Evolutionary conservation across 2,329 filamentous ascomycete genomes (phyloP).

Genomic region (Phialophora verrucosa): DNA sequence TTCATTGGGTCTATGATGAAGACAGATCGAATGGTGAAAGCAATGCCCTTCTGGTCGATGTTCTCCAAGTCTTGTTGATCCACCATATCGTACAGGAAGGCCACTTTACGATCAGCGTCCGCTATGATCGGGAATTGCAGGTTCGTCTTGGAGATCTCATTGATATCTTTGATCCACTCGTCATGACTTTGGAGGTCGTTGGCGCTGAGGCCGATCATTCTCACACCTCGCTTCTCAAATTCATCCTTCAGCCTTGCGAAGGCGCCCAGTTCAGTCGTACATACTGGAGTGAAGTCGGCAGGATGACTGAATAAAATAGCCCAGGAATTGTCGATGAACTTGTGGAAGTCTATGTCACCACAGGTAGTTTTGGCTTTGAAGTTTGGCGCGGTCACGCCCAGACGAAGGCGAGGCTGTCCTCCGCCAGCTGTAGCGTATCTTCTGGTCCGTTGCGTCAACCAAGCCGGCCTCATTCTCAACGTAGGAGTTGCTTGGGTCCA

Average conservation of each 20-base stretch:
- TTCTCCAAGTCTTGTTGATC: constrained; percentile 82
- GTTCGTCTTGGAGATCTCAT: constrained; percentile 74
- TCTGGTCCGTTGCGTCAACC: no score
- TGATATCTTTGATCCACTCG: constrained; percentile 88
- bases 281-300: constrained; percentile 88
- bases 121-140: constrained; percentile 80
- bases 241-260: constrained; percentile 89
- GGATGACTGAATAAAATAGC: constrained; percentile 74
- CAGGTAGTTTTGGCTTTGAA: constrained; percentile 70
- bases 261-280: constrained; percentile 92
- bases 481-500: no score
- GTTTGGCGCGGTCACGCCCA: constrained; percentile 69
- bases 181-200: constrained; percentile 84
- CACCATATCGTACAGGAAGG: constrained; percentile 80
- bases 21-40: constrained; percentile 92
- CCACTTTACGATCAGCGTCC: constrained; percentile 78
- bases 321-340: constrained; percentile 72
- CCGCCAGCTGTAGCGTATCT: constrained; percentile 5
- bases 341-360: constrained; percentile 71
- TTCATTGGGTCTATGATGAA: constrained; percentile 94
- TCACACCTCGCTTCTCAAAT: constrained; percentile 83
- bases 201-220: constrained; percentile 87
- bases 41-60: constrained; percentile 79
- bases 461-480: no score
- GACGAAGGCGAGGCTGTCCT: constrained; percentile 61